A percentile compares a stretch with the other conserved stretches of the same genome.
Conservation (phyloP, 768 basidiomycete genomes). For the Leccinellum albellum region DNA sequence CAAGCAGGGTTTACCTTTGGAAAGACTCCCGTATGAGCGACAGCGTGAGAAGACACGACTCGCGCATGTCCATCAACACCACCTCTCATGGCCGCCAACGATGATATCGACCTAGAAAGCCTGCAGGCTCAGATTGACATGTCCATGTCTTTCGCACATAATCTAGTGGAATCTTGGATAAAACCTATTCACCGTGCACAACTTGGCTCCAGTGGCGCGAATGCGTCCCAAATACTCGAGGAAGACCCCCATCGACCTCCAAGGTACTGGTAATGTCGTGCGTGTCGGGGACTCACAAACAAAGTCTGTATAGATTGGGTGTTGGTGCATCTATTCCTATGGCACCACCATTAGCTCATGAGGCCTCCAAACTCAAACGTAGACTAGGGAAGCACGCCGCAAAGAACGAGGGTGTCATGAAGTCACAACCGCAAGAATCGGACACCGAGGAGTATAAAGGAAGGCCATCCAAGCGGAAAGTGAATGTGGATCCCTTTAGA, state of each 20-base stretch:
- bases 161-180: constrained; percentile 76
- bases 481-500: constrained; percentile 55
- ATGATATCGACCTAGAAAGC: constrained; percentile 59
- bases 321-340: constrained; percentile 67
- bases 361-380: constrained; percentile 59
- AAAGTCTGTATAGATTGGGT: constrained; percentile 50
- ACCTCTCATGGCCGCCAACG: constrained; percentile 37
- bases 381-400: constrained; percentile 49
- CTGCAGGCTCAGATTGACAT: constrained; percentile 82
- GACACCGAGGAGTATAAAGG: constrained; percentile 58
- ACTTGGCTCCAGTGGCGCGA: constrained; percentile 26
- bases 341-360: constrained; percentile 41
- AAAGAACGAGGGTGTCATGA: constrained; percentile 45
- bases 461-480: constrained; percentile 56
- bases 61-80: not conserved
- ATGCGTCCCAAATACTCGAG: constrained; percentile 54
- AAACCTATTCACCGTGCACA: constrained; percentile 46
- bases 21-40: too few relatives aligned
- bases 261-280: constrained; percentile 42
- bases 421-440: constrained; percentile 20
- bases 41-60: too few relatives aligned
- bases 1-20: not conserved
- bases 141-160: constrained; percentile 72
- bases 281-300: not conserved
- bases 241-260: constrained; percentile 68